phyloP scores from a whole-genome alignment of 1,139 yeast species.

The Blastobotrys malaysiensis region DNA sequence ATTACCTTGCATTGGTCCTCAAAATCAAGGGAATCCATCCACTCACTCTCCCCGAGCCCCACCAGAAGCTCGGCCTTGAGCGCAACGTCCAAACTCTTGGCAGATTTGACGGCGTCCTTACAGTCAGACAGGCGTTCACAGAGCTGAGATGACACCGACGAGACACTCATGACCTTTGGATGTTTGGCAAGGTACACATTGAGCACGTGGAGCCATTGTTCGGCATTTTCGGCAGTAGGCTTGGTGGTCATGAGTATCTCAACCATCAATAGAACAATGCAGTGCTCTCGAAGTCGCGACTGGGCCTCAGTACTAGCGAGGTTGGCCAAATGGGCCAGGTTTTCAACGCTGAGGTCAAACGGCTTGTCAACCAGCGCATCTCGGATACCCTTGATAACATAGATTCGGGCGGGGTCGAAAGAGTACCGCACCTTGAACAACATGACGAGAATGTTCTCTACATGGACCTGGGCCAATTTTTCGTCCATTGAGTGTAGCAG shows the following conservation, averaged over 20 bases:
- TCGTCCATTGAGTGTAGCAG: conserved; percentile 39
- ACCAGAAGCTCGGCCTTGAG: conserved; percentile 8
- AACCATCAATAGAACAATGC: conserved; percentile 10
- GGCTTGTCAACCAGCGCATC: conserved; percentile 39
- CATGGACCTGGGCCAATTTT: conserved; percentile 30
- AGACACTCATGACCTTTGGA: conserved; percentile 1
- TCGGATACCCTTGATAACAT: conserved; percentile 52
- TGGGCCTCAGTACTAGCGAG: not conserved
- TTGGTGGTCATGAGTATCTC: conserved; percentile 4
- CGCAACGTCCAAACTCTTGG: conserved; percentile 1
- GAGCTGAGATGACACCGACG: not conserved
- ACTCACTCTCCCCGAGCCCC: not conserved
- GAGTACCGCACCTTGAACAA: conserved; percentile 46
- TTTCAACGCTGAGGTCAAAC: not conserved
- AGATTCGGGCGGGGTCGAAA: conserved; percentile 70
- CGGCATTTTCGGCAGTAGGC: not conserved
- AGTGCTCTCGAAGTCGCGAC: not conserved
- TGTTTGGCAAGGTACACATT: conserved; percentile 7
- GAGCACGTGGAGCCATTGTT: conserved; percentile 7
- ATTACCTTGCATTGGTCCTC: conserved; percentile 6
- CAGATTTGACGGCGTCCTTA: not conserved
- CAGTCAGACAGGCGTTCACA: not conserved
- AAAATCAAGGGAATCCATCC: not conserved
- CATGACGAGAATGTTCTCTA: conserved; percentile 40
- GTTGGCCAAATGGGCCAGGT: not conserved